Base-by-base conservation (phyloP, 1,284 basidiomycete species). In the Inonotus hispidus region DNA sequence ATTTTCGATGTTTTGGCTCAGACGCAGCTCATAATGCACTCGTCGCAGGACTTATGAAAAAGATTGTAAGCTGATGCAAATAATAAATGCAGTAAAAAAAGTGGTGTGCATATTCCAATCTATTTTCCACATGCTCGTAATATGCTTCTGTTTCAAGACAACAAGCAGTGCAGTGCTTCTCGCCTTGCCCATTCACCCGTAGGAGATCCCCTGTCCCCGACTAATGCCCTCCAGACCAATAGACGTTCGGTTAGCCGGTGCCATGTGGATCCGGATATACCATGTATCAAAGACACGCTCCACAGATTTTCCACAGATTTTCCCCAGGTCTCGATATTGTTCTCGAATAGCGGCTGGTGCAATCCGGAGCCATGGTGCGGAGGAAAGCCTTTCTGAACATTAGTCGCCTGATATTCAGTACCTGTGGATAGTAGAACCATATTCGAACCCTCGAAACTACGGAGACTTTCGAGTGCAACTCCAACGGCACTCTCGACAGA, bases 301-400 rank as follows among this genome's bases (percentile, higher is more conserved):
- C 86, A 90, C 2, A 92, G 75, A 7, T 68, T 68, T 65, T 87
- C 82, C 1, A 88, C 79, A 6, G 73, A 73, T 43, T 67, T 70
- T 0, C 82, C 82, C 86, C 88, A 91, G 1, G 71, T 63, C 19
- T 67, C 50, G 8, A 65, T 29, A 21, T 57, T 50, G 11, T 46
- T 37, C 35, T 49, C 38, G 25, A 46, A 50, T 16, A 37, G n/a
- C 2, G 67, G 53, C 11, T 76, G 70, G 59, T 79, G 73, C 8
- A 85, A 69, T 6, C 72, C 72, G 35, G 74, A 73, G 10, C 79
- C 70, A 52, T 69, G 69, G 67, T 80, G 72, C 1, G 78, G 77
- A 11, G 75, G 71, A 21, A 64, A 59, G 21, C 53, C 35, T 7
- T 13, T 35, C 11, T 64, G 49, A 1, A 53, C 23, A 21, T 19